Conservation (phyloP, 1,139 yeast species). For the Yamadazyma atlantica region DNA sequence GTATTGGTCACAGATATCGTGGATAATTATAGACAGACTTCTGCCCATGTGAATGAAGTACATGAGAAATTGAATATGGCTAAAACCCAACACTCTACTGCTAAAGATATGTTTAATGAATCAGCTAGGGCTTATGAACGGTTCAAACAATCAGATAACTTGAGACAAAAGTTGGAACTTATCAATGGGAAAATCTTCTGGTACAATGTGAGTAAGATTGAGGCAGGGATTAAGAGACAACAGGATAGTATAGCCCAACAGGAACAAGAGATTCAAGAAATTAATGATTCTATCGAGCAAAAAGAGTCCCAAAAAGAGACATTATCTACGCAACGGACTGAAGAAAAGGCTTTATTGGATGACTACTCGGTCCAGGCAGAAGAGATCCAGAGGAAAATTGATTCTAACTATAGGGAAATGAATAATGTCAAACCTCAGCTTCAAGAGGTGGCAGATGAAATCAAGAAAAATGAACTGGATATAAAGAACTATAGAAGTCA, state of each 20-base stretch:
- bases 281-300: constrained; percentile 11
- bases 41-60: constrained; percentile 39
- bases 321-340: neutral
- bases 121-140: constrained; percentile 35
- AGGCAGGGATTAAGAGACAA: constrained; percentile 21
- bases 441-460: constrained; percentile 8
- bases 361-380: neutral
- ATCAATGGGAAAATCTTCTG: constrained; percentile 66
- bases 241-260: constrained; percentile 5
- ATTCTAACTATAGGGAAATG: neutral
- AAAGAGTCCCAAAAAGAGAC: constrained; percentile 3
- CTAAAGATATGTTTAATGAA: constrained; percentile 32
- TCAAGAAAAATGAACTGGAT: constrained; percentile 22
- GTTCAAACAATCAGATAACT: constrained; percentile 41
- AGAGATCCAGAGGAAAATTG: constrained; percentile 3
- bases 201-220: constrained; percentile 49
- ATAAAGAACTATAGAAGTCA: constrained; percentile 26
- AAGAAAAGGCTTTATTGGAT: constrained; percentile 13
- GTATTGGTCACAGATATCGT: constrained; percentile 66
- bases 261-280: constrained; percentile 18
- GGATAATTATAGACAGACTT: constrained; percentile 46
- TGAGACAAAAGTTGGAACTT: constrained; percentile 43
- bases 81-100: constrained; percentile 23
- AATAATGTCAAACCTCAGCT: constrained; percentile 7
- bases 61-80: constrained; percentile 37